These are phyloP conservation scores for Boletus edulis DNA, from an alignment of 768 basidiomycete species.

Conservation along the genomic window DNA sequence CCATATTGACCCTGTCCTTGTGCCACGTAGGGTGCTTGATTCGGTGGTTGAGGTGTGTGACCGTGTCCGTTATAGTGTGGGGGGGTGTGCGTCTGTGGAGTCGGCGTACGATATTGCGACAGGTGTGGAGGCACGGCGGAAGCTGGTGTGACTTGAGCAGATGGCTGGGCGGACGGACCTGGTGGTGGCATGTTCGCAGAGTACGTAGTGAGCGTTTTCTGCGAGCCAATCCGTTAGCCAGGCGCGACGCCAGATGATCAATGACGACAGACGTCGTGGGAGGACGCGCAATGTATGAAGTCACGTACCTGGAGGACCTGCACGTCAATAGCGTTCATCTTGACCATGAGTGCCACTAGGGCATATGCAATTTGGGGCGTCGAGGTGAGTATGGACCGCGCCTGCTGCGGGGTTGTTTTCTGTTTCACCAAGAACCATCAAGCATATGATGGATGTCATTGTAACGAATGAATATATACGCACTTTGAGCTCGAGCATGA, in stretches of 20 bases:
- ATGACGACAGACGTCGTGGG: not conserved
- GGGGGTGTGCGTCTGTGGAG: constrained; percentile 31
- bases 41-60: constrained; percentile 27
- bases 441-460: not conserved
- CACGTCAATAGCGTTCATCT: constrained; percentile 69
- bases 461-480: not conserved
- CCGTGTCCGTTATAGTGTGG: constrained; percentile 27
- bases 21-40: constrained; percentile 15
- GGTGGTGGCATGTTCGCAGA: constrained; percentile 25
- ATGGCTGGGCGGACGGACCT: constrained; percentile 19
- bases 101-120: constrained; percentile 34
- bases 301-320: constrained; percentile 68
- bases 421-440: constrained; percentile 24
- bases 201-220: constrained; percentile 66
- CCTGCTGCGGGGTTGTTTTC: constrained; percentile 75
- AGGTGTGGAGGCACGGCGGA: constrained; percentile 49
- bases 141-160: constrained; percentile 28
- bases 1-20: constrained; percentile 22
- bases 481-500: constrained; percentile 73
- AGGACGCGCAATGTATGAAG: not conserved
- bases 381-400: constrained; percentile 62
- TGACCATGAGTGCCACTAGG: constrained; percentile 74
- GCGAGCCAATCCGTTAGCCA: constrained; percentile 4
- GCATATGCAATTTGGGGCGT: constrained; percentile 79
- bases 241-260: not conserved